Conservation (phyloP, 352 stramenopile species). For the Phytophthora sp. region DNA sequence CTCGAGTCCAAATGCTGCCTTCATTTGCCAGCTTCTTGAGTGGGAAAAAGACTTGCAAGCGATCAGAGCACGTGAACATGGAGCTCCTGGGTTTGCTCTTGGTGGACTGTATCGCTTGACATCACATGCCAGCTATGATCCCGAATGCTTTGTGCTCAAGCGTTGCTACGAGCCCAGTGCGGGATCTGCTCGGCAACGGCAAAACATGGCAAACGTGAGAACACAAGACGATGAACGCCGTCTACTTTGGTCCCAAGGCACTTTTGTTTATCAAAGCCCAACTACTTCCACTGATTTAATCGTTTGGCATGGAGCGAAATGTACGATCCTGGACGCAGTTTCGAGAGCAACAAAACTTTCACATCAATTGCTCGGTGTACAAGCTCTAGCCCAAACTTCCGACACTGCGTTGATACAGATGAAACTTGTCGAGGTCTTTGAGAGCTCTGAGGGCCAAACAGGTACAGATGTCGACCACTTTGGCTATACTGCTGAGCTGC, state of each 20-base stretch:
- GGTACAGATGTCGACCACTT: slow-evolving; percentile 39
- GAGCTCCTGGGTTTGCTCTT: slow-evolving; percentile 1
- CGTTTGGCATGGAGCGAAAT: slow-evolving; percentile 49
- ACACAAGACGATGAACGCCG: slow-evolving; percentile 18
- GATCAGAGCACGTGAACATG: slow-evolving; percentile 2
- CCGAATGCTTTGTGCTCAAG: slow-evolving; percentile 55
- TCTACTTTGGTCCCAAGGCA: slow-evolving; percentile 45
- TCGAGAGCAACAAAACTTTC: slow-evolving; percentile 24
- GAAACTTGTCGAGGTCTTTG: slow-evolving; percentile 13
- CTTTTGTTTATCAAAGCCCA: slow-evolving; percentile 52
- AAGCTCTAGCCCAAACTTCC: slow-evolving; percentile 8
- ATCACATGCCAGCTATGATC: slow-evolving; percentile 57
- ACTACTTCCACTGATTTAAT: slow-evolving; percentile 26
- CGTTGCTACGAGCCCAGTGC: slow-evolving; percentile 38
- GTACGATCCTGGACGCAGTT: slow-evolving; percentile 36
- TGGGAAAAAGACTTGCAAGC: slow-evolving; percentile 56
- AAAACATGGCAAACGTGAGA: slow-evolving; percentile 13
- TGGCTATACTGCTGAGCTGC: slow-evolving; percentile 45
- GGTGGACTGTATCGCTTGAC: slow-evolving; percentile 49
- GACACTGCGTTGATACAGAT: not conserved
- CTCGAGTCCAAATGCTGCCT: slow-evolving; percentile 66
- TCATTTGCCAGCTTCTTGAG: slow-evolving; percentile 72
- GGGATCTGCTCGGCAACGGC: slow-evolving; percentile 8
- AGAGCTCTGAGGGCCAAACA: not conserved
- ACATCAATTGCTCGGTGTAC: slow-evolving; percentile 34